phyloP scores from a whole-genome alignment of 139 green algal species.

The Raphidocelis subcapitata region DNA sequence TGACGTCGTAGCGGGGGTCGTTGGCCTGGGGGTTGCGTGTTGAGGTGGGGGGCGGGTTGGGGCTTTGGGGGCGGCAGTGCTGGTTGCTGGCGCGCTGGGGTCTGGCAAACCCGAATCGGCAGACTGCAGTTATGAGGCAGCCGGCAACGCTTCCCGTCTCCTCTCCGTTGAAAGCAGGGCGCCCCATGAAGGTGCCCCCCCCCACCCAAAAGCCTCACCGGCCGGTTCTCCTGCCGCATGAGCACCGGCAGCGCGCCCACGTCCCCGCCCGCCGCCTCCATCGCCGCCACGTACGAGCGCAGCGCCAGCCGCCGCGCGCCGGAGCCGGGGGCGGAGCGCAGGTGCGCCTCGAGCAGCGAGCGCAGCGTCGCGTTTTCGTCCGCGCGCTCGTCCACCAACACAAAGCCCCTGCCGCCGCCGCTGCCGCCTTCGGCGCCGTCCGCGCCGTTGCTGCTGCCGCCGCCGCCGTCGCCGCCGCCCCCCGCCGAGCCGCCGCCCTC shows the following conservation, averaged over 20 bases:
- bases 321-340: conserved; percentile 32
- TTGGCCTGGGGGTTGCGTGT: conserved; percentile 52
- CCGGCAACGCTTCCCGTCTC: no score
- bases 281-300: conserved; percentile 32
- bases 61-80: no score
- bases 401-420: background rate
- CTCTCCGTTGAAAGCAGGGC: no score
- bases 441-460: background rate
- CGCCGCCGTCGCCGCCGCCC: no score
- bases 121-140: no score
- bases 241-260: conserved; percentile 1
- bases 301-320: conserved; percentile 29
- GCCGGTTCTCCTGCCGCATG: conserved; percentile 36
- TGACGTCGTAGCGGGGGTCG: conserved; percentile 34
- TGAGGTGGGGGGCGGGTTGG: no score
- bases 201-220: conserved; percentile 22
- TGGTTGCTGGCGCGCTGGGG: no score
- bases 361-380: conserved; percentile 30
- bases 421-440: background rate
- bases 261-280: background rate
- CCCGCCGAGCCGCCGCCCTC: no score
- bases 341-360: conserved; percentile 31
- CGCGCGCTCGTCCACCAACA: conserved; percentile 22
- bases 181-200: no score
- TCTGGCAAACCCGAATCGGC: no score